phyloP scores from a whole-genome alignment of 192 early-diverging fungal genomes.

The Oehlia diaphana region DNA sequence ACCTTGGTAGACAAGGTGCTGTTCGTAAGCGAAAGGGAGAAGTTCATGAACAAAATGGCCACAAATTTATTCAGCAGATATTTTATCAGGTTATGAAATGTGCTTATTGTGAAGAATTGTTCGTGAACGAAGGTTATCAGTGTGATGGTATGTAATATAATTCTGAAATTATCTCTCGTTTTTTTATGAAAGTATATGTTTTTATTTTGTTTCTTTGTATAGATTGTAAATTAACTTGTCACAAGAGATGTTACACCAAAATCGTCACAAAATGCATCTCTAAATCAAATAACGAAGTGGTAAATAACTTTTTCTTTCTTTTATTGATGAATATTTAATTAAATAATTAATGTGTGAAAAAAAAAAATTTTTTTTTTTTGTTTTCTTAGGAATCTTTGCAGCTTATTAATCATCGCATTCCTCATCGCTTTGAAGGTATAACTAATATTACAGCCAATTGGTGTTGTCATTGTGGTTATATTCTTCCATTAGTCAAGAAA shows the following conservation, averaged over 20 bases:
- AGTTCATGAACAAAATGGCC: conserved; percentile 86
- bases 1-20: conserved; percentile 75
- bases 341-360: not conserved
- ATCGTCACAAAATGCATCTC: conserved; percentile 92
- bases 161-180: not conserved
- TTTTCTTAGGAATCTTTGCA: conserved; percentile 52
- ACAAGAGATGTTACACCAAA: conserved; percentile 82
- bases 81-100: conserved; percentile 99
- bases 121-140: conserved; percentile 88
- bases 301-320: conserved; percentile 15
- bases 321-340: conserved; percentile 1
- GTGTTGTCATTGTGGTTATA: conserved; percentile 98
- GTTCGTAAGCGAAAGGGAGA: conserved; percentile 81
- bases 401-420: conserved; percentile 84
- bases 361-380: not conserved
- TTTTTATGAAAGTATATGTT: not conserved
- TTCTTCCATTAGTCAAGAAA: conserved; percentile 84
- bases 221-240: conserved; percentile 94
- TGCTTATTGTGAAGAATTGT: conserved; percentile 91
- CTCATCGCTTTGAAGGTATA: conserved; percentile 91
- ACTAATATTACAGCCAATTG: conserved; percentile 85
- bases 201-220: conserved; percentile 18
- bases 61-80: conserved; percentile 87
- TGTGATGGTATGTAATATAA: conserved; percentile 71
- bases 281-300: conserved; percentile 57